A percentile compares a stretch with the other conserved stretches of the same genome.
These are phyloP conservation scores for Tolypocladium paradoxum DNA, from an alignment of 2,329 filamentous ascomycete genomes.

Conservation along the genomic window DNA sequence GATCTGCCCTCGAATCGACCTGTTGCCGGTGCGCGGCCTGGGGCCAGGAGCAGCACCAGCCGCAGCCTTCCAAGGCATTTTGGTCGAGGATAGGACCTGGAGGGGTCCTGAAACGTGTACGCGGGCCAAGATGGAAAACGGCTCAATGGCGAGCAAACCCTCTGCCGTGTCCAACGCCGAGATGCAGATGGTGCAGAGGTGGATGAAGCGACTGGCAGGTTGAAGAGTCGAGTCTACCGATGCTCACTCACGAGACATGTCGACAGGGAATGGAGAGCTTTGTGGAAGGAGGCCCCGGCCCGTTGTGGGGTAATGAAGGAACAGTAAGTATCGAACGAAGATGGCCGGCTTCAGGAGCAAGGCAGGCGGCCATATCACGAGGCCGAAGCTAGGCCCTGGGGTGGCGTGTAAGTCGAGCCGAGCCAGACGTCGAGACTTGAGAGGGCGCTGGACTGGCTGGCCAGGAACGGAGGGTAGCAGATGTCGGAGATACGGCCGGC, in stretches of 20 bases:
- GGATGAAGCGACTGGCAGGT: not conserved
- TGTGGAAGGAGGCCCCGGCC: not conserved
- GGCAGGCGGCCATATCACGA: not conserved
- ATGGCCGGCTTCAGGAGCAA: not conserved
- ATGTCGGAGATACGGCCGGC: not conserved
- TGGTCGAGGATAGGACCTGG: not conserved
- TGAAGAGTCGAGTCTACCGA: not conserved
- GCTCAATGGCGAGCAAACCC: not conserved
- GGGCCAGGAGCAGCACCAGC: conserved; percentile 20
- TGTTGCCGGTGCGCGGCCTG: conserved; percentile 19
- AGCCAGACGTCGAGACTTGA: not conserved
- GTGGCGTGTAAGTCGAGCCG: not conserved
- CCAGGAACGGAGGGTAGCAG: not conserved
- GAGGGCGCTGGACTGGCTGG: not conserved
- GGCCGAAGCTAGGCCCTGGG: not conserved
- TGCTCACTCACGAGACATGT: not conserved
- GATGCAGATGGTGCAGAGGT: not conserved
- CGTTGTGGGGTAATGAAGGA: not conserved
- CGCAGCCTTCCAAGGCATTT: conserved; percentile 33
- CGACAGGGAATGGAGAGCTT: not conserved
- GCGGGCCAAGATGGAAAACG: not conserved
- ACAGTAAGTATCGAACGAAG: too few species aligned
- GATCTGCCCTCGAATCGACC: conserved; percentile 48
- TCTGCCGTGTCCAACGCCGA: not conserved
- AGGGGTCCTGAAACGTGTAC: not conserved